A percentile compares a stretch with the other conserved stretches of the same genome.
Conservation (phyloP, 2,329 filamentous ascomycete species). For the Lanzia echinophila region DNA sequence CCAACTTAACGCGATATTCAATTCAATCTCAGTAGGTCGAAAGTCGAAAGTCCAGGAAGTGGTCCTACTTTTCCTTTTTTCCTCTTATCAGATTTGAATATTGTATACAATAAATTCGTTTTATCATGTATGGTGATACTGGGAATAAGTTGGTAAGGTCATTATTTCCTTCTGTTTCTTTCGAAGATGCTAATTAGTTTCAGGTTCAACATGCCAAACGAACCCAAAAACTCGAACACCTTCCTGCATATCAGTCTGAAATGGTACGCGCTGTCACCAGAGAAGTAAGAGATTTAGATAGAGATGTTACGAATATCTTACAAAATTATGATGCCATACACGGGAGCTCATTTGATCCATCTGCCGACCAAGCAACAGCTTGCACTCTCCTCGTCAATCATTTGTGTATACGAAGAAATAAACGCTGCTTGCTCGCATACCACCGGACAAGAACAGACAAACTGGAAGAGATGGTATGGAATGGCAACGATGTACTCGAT, state of each 20-base stretch:
- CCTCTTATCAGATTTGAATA: neutral
- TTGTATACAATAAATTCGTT: neutral
- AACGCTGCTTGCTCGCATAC: constrained; percentile 90
- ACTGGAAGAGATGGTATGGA: constrained; percentile 90
- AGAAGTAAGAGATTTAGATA: constrained; percentile 89
- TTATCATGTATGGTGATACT: constrained; percentile 61
- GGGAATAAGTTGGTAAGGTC: constrained; percentile 58
- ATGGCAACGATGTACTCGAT: constrained; percentile 76
- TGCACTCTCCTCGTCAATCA: constrained; percentile 90
- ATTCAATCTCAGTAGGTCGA: neutral
- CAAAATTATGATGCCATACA: constrained; percentile 58
- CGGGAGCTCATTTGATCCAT: constrained; percentile 74
- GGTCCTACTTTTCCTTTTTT: neutral
- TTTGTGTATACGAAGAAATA: constrained; percentile 90
- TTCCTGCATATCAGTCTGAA: constrained; percentile 90
- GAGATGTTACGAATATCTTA: constrained; percentile 72
- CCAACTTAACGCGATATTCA: neutral
- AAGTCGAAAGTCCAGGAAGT: no score
- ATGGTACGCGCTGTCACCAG: constrained; percentile 79
- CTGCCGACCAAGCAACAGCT: constrained; percentile 73
- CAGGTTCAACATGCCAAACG: constrained; percentile 95
- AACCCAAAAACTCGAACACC: constrained; percentile 75
- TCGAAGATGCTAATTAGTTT: constrained; percentile 2
- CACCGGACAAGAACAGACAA: constrained; percentile 87
- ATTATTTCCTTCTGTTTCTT: neutral